Evolutionary conservation across 371 early-diverging fungal species (phyloP).

Genomic region (Mortierella sp.): DNA sequence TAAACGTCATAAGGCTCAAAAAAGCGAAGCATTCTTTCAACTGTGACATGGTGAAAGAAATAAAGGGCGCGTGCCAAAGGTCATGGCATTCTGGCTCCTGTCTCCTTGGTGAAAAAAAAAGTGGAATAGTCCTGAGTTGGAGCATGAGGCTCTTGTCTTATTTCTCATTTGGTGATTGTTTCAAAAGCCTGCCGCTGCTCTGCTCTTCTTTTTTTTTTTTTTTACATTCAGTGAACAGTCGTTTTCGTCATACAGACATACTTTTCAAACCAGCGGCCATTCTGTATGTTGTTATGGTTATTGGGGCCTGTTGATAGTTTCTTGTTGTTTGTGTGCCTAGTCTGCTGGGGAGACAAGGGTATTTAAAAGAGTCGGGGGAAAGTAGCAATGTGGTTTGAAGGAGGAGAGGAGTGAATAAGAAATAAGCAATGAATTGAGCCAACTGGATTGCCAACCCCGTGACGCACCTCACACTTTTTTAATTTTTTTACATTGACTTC

Average conservation of each 20-base stretch:
- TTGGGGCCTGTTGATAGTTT: background rate
- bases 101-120: background rate
- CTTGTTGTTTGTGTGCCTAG: background rate
- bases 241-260: too few relatives aligned
- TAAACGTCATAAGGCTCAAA: background rate
- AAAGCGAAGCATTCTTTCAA: background rate
- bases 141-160: background rate
- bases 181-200: background rate
- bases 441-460: background rate
- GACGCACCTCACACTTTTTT: background rate
- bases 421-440: background rate
- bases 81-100: background rate
- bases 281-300: slow-evolving; percentile 5
- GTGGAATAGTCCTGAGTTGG: too few relatives aligned
- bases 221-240: too few relatives aligned
- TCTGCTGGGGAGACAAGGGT: background rate
- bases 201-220: too few relatives aligned
- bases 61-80: background rate
- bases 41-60: background rate
- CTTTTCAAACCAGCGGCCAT: slow-evolving; percentile 56
- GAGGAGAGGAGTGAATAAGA: background rate
- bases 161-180: background rate
- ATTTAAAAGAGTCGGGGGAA: background rate
- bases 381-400: background rate
- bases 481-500: background rate